A percentile compares a stretch with the other conserved stretches of the same genome.
phyloP scores from a whole-genome alignment of 768 basidiomycete species.

The Lactarius pseudohatsudake region DNA sequence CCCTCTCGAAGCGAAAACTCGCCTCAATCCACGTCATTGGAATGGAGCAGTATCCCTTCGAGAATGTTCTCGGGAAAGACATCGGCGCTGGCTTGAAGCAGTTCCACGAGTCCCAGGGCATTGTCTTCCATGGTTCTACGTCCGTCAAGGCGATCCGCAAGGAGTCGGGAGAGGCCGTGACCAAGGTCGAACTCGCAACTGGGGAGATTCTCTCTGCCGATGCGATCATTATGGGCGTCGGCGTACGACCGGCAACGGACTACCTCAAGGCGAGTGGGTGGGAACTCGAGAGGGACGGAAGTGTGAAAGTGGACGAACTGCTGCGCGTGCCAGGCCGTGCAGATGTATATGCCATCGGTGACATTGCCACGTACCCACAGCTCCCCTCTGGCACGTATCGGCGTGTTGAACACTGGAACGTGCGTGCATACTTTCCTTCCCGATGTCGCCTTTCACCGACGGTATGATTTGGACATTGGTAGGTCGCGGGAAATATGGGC shows the following conservation, averaged over 20 bases:
- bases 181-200: constrained; percentile 45
- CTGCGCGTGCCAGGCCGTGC: constrained; percentile 55
- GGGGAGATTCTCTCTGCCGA: constrained; percentile 62
- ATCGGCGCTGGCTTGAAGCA: constrained; percentile 74
- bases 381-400: constrained; percentile 47
- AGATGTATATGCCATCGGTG: constrained; percentile 73
- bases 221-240: constrained; percentile 82
- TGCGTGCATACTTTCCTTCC: constrained; percentile 34
- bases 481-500: constrained; percentile 86
- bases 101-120: constrained; percentile 80
- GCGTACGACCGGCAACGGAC: constrained; percentile 79
- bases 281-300: constrained; percentile 70
- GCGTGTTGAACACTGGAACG: constrained; percentile 92
- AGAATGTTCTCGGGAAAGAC: constrained; percentile 75
- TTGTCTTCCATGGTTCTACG: constrained; percentile 79
- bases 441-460: not conserved
- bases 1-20: constrained; percentile 68
- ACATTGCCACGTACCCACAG: constrained; percentile 81
- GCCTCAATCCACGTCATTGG: constrained; percentile 84
- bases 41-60: constrained; percentile 79
- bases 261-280: constrained; percentile 74
- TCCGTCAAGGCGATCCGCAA: constrained; percentile 63
- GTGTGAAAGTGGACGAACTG: constrained; percentile 74
- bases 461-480: not conserved
- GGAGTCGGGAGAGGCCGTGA: constrained; percentile 50